A percentile compares a stretch with the other conserved stretches of the same genome.
phyloP scores from a whole-genome alignment of 164 flowering plant species.

The Nymphaea colorata region DNA sequence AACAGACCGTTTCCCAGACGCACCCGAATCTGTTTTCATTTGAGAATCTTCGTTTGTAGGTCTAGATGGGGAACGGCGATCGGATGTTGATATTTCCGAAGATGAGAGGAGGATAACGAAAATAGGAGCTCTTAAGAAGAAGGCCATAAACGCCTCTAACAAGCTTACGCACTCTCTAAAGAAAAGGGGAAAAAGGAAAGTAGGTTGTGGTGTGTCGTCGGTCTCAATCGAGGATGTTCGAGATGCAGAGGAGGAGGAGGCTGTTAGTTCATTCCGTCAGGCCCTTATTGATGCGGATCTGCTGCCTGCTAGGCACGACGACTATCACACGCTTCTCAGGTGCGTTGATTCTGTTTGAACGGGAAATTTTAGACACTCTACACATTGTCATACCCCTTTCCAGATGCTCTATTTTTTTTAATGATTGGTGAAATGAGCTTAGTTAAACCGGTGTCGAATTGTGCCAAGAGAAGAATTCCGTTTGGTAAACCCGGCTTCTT shows the following conservation, averaged over 20 bases:
- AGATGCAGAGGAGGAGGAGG: slow-evolving; percentile 70
- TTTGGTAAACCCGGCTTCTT: too few relatives aligned
- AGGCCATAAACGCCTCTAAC: slow-evolving; percentile 76
- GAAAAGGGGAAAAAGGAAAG: slow-evolving; percentile 74
- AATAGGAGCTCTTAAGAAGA: slow-evolving; percentile 70
- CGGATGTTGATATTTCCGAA: slow-evolving; percentile 66
- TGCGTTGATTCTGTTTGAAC: slow-evolving; percentile 4
- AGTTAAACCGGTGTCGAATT: too few relatives aligned
- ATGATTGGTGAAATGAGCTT: too few relatives aligned
- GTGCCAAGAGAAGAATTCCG: too few relatives aligned
- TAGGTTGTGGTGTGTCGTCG: slow-evolving; percentile 58
- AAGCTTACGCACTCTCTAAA: slow-evolving; percentile 83
- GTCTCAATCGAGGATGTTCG: slow-evolving; percentile 78
- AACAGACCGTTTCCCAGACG: too few relatives aligned
- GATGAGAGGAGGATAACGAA: slow-evolving; percentile 70
- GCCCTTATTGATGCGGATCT: slow-evolving; percentile 46
- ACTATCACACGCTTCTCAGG: slow-evolving; percentile 81
- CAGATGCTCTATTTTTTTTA: too few relatives aligned
- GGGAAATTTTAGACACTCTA: too few relatives aligned
- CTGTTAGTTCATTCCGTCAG: slow-evolving; percentile 64
- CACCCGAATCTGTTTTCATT: too few relatives aligned
- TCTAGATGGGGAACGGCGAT: slow-evolving; percentile 33
- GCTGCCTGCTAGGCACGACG: slow-evolving; percentile 74
- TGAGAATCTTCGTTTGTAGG: too few relatives aligned
- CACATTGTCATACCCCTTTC: too few relatives aligned